Base-by-base conservation (phyloP, 2,329 filamentous ascomycete species). In the Claviceps sp. region DNA sequence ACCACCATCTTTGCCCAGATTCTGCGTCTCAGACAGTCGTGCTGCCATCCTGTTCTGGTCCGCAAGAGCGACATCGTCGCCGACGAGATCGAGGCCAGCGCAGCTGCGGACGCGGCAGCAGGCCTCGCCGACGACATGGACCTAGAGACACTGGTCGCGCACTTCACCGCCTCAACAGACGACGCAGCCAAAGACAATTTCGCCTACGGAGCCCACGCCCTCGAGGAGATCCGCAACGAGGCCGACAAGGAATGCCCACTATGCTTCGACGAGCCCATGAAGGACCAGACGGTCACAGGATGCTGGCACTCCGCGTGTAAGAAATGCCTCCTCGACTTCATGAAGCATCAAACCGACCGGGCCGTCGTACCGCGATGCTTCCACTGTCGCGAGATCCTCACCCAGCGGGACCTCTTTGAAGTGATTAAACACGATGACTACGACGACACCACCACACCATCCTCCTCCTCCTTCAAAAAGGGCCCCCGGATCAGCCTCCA, bases 231-330 rank as follows among this genome's bases (percentile, higher is more conserved):
- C 47, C 86, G 94, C 58, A 86, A 87, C 51, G 91, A 97, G 62
- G 83, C 86, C 0, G 81, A 85, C 54, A 85, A 85, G 55, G 93
- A 98, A 70, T 98, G 93, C 61, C 91, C 93, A 0, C 86, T 98
- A 50, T 98, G 93, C 68, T 82, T 87, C 4, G 91, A 97, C 65
- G 93, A 97, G 65, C 89, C 90, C 3, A 97, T 97, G 89, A 79
- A 88, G 42, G 86, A 96, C 51, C 91, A 95, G 63, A 85, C 86
- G 0, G 93, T 98, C 1, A 97, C 93, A 0, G 88, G 88, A 0
- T 98, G 93, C 68, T 98, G 93, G 89, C 93, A 98, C 67, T 95
- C 88, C 37, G 90, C 93, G 1, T 98, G 93, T 72, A 95, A 93
- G 68, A 85, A 87, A 56, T 98, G 93, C 61, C 71, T 97, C n/a